Conservation (phyloP, 345 rosid species). For the Hibiscus tridactylites region DNA sequence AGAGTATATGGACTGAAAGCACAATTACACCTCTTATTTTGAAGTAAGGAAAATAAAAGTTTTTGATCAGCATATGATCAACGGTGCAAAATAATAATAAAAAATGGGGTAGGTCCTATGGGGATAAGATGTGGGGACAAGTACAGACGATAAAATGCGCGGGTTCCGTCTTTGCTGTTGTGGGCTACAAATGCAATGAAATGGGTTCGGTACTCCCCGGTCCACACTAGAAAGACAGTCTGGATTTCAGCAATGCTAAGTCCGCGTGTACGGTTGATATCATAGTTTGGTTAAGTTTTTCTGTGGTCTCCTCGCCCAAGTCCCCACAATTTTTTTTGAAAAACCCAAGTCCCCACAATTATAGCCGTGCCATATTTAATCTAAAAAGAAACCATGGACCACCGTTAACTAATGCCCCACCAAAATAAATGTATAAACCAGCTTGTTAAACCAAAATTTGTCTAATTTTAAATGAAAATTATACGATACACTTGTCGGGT, state of each 20-base stretch:
- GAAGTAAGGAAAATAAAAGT: too few relatives aligned
- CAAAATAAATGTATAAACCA: background rate
- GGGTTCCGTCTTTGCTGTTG: background rate
- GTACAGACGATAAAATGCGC: background rate
- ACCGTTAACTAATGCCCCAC: background rate
- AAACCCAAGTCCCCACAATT: too few relatives aligned
- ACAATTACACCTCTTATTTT: too few relatives aligned
- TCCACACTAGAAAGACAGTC: background rate
- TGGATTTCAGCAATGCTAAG: background rate
- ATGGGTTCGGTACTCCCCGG: constrained; percentile 4
- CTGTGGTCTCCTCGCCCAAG: background rate
- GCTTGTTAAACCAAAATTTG: background rate
- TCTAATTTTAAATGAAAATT: background rate
- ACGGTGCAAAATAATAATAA: background rate
- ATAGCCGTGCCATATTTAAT: background rate
- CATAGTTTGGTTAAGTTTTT: background rate
- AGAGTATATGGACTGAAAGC: too few relatives aligned
- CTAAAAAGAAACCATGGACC: background rate
- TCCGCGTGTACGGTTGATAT: constrained; percentile 15
- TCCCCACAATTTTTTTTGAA: background rate
- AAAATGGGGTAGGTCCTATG: background rate
- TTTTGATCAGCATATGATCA: background rate
- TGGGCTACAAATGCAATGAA: background rate
- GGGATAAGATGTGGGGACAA: constrained; percentile 1
- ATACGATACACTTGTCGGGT: too few relatives aligned